Base-by-base conservation (phyloP, 306 rosid species). In the Begonia peltatifolia region DNA sequence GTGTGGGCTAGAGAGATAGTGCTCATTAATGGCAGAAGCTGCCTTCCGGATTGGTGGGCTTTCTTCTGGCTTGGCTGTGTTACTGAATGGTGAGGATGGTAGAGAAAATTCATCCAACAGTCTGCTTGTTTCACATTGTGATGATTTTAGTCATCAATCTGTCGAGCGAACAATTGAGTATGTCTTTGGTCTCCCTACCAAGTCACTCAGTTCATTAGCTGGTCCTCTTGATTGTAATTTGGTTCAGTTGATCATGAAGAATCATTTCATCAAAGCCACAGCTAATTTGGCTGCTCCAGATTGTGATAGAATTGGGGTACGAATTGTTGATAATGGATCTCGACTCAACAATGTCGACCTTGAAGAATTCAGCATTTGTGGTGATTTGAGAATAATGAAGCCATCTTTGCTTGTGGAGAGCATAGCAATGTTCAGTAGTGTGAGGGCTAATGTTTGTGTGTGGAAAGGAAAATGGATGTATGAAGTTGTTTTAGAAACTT, bases 401-500 rank as follows among this genome's bases (percentile, higher is more conserved):
- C 68, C 79, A 6, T 87, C 88, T 10, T 68, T 75, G 59, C 84
- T 80, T 50, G 59, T 90, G 50, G 99, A 90, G 81, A 81, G 99
- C 79, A 58, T 77, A 61, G 87, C 94, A 0, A 71, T 75, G 87
- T 90, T 90, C 75, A 90, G 99, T 69, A 90, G 99, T 77, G 86
- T 73, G 16, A 73, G 96, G 79, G 93, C 94, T 57, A 77, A 79
- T 73, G 81, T 72, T 41, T 79, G 78, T 55, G 92, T 86, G 62
- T 74, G 94, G 94, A 81, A 76, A 60, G 96, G 99, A 56, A 90
- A 90, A 77, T 90, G 99, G 99, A 90, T 90, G 99, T 90, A 86
- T 67, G 99, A 90, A 70, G 88, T 83, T 64, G 42, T 71, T 67
- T 65, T 90, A 49, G 99, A 90, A 72, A 90, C 96, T 63, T 73